Evolutionary conservation across 2,329 filamentous ascomycete species (phyloP).

Genomic region (Aureobasidium lini): DNA sequence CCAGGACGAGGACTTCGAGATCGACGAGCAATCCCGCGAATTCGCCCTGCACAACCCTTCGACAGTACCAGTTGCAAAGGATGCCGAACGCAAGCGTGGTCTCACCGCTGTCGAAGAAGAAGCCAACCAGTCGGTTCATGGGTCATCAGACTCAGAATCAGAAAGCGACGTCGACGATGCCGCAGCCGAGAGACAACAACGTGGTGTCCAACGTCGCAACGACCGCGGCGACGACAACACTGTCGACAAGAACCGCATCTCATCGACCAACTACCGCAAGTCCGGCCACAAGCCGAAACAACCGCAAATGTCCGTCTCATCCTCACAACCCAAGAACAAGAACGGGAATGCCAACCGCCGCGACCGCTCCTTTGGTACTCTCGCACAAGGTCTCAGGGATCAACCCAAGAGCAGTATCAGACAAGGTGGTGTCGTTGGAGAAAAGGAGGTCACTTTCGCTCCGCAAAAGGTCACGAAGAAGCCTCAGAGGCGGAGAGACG

Average conservation of each 20-base stretch:
- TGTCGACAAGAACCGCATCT: conserved; percentile 47
- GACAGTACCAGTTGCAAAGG: conserved; percentile 43
- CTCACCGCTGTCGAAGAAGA: conserved; percentile 56
- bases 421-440: conserved; percentile 36
- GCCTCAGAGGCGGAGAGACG: conserved; percentile 20
- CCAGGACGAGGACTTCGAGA: conserved; percentile 84
- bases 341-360: conserved; percentile 26
- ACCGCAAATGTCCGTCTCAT: conserved; percentile 52
- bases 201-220: conserved; percentile 32
- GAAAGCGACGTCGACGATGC: conserved; percentile 22
- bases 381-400: conserved; percentile 37
- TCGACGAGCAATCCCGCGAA: conserved; percentile 83
- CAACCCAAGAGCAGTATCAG: conserved; percentile 19
- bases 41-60: conserved; percentile 87
- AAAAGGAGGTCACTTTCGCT: conserved; percentile 64
- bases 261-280: conserved; percentile 58
- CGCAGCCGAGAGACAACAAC: conserved; percentile 25
- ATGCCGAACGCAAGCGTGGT: conserved; percentile 37
- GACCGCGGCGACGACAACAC: conserved; percentile 24
- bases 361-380: conserved; percentile 51
- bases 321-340: conserved; percentile 30
- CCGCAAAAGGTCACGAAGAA: conserved; percentile 46
- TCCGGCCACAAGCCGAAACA: conserved; percentile 38
- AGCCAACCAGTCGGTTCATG: conserved; percentile 37
- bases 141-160: conserved; percentile 31